Conservation (phyloP, 305 asterid species). For the Fraxinus albicans region DNA sequence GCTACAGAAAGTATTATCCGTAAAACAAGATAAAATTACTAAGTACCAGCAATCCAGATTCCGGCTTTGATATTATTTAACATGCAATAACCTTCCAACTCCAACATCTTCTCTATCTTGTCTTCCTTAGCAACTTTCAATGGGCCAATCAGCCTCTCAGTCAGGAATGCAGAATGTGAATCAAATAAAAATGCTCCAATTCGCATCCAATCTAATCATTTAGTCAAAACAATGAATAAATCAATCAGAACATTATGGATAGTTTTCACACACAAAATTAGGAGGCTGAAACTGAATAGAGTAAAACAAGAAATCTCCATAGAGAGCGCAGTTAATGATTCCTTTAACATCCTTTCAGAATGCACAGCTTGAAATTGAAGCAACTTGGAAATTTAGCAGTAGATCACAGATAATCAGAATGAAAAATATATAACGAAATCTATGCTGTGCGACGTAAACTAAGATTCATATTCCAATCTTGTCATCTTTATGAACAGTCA, state of each 20-base stretch:
- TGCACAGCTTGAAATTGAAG: conserved; percentile 4
- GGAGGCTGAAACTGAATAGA: neutral
- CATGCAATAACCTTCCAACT: conserved; percentile 52
- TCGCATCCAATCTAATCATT: conserved; percentile 77
- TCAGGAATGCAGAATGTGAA: conserved; percentile 63
- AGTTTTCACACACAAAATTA: conserved; percentile 14
- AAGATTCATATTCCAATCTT: neutral
- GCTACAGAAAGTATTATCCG: neutral
- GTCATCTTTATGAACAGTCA: neutral
- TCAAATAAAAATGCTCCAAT: conserved; percentile 78
- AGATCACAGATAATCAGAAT: conserved; percentile 2
- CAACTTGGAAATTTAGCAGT: conserved; percentile 6
- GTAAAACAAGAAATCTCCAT: conserved; percentile 5
- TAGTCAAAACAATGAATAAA: conserved; percentile 18
- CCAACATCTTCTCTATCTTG: conserved; percentile 44
- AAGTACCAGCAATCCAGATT: conserved; percentile 94
- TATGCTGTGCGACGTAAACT: neutral
- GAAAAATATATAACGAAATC: neutral
- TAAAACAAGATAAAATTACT: neutral
- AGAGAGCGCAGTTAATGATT: conserved; percentile 6
- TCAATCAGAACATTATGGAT: conserved; percentile 1
- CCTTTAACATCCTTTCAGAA: neutral
- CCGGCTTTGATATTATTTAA: conserved; percentile 69
- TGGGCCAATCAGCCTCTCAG: conserved; percentile 50
- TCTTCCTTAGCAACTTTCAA: conserved; percentile 38